Evolutionary conservation across 2,329 filamentous ascomycete species (phyloP).

Genomic region (Diaporthe amygdali): DNA sequence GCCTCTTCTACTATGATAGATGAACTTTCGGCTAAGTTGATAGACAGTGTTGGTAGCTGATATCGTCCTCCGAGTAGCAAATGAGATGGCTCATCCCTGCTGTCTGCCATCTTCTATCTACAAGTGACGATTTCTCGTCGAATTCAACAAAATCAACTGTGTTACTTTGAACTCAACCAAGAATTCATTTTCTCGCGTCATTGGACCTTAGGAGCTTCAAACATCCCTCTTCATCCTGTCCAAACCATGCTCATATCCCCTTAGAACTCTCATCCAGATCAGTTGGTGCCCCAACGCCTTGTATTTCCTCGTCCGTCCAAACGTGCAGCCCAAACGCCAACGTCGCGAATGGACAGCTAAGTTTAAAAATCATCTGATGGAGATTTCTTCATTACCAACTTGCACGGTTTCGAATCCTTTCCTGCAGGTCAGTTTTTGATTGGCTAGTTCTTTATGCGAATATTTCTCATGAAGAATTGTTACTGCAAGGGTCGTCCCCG

Average conservation of each 20-base stretch:
- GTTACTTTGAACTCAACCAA: too few relatives aligned
- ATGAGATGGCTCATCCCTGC: too few relatives aligned
- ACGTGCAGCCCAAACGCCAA: background rate
- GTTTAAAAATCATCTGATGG: background rate
- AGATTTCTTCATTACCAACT: background rate
- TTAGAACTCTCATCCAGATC: background rate
- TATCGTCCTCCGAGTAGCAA: too few relatives aligned
- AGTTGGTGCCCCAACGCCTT: background rate
- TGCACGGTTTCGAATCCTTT: background rate
- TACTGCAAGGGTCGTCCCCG: background rate
- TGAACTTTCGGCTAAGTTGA: too few relatives aligned
- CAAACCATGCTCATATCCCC: background rate
- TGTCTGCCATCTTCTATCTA: too few relatives aligned
- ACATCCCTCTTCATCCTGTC: background rate
- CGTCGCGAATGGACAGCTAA: background rate
- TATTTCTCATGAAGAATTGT: background rate
- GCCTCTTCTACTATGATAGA: too few relatives aligned
- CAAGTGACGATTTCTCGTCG: too few relatives aligned
- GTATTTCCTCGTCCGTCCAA: background rate
- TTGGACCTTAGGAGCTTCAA: background rate
- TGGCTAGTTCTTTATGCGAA: background rate
- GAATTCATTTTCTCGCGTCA: background rate
- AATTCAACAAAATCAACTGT: too few relatives aligned
- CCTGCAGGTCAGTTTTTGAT: background rate
- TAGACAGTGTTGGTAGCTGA: too few relatives aligned